Evolutionary conservation across 2,329 filamentous ascomycete genomes (phyloP).

Genomic region (Fusarium transvaalense): DNA sequence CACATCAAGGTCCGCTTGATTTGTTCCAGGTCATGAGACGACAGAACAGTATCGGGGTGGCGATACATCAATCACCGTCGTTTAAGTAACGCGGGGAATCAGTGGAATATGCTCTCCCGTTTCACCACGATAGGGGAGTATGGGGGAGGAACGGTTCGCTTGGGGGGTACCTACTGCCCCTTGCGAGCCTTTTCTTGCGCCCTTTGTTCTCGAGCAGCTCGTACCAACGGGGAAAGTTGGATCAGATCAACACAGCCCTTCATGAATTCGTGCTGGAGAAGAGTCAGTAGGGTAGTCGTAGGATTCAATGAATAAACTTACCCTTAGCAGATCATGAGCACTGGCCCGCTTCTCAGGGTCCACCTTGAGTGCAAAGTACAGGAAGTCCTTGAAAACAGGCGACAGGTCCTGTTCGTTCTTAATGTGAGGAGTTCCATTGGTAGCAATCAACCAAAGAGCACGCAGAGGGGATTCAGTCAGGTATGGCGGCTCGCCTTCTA

Average conservation of each 20-base stretch:
- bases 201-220: slow-evolving; percentile 85
- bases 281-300: slow-evolving; percentile 32
- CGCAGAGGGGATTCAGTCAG: slow-evolving; percentile 93
- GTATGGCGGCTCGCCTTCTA: slow-evolving; percentile 97
- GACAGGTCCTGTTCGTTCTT: slow-evolving; percentile 91
- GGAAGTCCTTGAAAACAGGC: slow-evolving; percentile 87
- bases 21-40: slow-evolving; percentile 18
- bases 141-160: slow-evolving; percentile 35
- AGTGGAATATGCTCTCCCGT: slow-evolving; percentile 25
- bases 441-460: slow-evolving; percentile 95
- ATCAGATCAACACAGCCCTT: slow-evolving; percentile 77
- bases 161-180: slow-evolving; percentile 53
- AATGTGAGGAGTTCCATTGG: slow-evolving; percentile 93
- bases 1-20: slow-evolving; percentile 25
- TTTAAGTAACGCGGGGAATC: slow-evolving; percentile 37
- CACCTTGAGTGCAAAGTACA: slow-evolving; percentile 93
- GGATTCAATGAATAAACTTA: slow-evolving; percentile 64
- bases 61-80: slow-evolving; percentile 29
- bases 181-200: slow-evolving; percentile 86
- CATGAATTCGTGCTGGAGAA: slow-evolving; percentile 81
- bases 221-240: slow-evolving; percentile 87
- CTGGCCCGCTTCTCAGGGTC: slow-evolving; percentile 97
- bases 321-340: slow-evolving; percentile 91
- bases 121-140: slow-evolving; percentile 11
- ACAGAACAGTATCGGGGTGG: slow-evolving; percentile 24